A percentile compares a stretch with the other conserved stretches of the same genome.
These are phyloP conservation scores for Cystobasidium tubakii DNA, from an alignment of 768 basidiomycete genomes.

Conservation along the genomic window DNA sequence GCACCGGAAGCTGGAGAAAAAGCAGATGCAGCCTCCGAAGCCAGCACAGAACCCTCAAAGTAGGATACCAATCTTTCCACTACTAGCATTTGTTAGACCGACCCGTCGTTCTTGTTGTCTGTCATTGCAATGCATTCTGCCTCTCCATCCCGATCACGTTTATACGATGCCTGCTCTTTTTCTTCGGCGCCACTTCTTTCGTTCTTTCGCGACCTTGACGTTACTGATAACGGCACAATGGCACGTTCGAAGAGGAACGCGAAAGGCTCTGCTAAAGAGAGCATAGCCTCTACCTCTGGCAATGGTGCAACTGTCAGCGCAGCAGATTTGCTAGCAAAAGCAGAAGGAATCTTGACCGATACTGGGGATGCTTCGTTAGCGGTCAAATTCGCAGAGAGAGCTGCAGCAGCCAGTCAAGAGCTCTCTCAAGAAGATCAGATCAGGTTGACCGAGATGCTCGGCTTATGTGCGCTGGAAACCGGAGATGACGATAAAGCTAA, in stretches of 20 bases:
- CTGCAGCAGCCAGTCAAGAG: conserved; percentile 30
- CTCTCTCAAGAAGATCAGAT: conserved; percentile 12
- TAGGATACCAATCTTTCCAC: too few species aligned
- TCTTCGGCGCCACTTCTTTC: neutral
- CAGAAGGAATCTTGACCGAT: conserved; percentile 39
- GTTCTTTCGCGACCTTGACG: neutral
- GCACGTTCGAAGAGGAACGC: conserved; percentile 5
- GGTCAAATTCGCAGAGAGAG: conserved; percentile 38
- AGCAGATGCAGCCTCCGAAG: neutral
- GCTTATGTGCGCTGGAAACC: conserved; percentile 44
- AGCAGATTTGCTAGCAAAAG: conserved; percentile 41
- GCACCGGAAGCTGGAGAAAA: neutral
- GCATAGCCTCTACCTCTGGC: neutral
- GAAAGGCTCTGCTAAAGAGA: neutral
- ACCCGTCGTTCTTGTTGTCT: too few species aligned
- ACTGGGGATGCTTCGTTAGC: conserved; percentile 40
- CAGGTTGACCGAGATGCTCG: conserved; percentile 42
- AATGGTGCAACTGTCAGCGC: conserved; percentile 9
- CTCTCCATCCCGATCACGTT: conserved; percentile 14
- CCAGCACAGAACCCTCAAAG: neutral
- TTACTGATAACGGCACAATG: neutral
- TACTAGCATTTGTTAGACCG: too few species aligned
- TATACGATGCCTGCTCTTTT: too few species aligned
- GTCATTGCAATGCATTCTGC: too few species aligned
- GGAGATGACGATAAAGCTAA: conserved; percentile 40